Percentiles rank a stretch among this genome's conserved stretches.
Conservation (phyloP, 2,329 filamentous ascomycete species). For the Apiospora rasikravindrae region DNA sequence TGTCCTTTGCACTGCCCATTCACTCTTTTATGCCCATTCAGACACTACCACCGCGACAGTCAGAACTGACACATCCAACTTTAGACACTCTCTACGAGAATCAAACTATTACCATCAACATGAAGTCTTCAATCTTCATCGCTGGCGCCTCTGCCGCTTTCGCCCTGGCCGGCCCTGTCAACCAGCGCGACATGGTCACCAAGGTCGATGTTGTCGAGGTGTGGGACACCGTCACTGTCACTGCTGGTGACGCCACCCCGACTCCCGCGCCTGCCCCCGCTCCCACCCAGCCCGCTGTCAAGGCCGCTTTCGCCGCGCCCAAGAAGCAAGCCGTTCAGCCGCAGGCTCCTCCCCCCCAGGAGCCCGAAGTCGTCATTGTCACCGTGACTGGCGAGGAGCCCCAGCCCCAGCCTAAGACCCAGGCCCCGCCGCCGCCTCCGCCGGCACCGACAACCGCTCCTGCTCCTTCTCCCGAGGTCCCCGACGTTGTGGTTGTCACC, state of each 20-base stretch:
- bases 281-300: conserved; percentile 24
- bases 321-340: neutral
- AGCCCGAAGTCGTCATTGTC: conserved; percentile 7
- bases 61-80: neutral
- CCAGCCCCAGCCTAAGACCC: neutral
- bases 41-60: neutral
- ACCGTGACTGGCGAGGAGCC: conserved; percentile 28
- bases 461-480: conserved; percentile 5
- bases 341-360: neutral
- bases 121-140: conserved; percentile 46
- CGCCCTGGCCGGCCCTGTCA: conserved; percentile 40
- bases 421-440: neutral
- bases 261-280: conserved; percentile 24
- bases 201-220: conserved; percentile 41
- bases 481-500: neutral
- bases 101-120: conserved; percentile 43
- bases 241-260: conserved; percentile 32
- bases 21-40: neutral
- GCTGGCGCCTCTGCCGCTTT: conserved; percentile 40
- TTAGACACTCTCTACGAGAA: neutral
- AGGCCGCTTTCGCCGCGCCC: conserved; percentile 23
- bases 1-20: neutral
- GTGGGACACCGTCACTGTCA: conserved; percentile 43
- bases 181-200: conserved; percentile 35
- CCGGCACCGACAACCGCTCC: neutral